A percentile compares a stretch with the other conserved stretches of the same genome.
Evolutionary conservation across 177 flowering plant species (phyloP).

Genomic region (Vitis hybrid): DNA sequence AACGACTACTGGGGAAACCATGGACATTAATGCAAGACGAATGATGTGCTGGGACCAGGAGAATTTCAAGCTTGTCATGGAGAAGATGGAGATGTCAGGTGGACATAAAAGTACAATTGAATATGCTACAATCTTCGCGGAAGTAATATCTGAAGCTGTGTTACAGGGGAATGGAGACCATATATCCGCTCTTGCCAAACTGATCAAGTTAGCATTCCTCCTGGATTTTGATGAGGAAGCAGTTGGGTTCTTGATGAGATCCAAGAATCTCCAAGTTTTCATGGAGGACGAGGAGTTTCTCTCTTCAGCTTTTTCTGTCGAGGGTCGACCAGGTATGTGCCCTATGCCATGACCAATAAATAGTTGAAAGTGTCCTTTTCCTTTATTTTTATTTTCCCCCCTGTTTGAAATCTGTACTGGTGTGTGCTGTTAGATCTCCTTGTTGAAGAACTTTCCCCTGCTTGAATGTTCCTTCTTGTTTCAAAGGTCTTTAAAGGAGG

Average conservation of each 20-base stretch:
- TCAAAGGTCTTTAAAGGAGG: too few species aligned
- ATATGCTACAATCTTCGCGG: conserved; percentile 48
- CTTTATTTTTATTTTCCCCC: too few species aligned
- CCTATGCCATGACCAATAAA: not conserved
- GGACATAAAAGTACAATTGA: conserved; percentile 34
- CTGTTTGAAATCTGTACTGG: too few species aligned
- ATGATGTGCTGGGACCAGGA: conserved; percentile 62
- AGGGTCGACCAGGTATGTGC: not conserved
- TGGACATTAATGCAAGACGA: conserved; percentile 27
- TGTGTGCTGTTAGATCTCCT: too few species aligned
- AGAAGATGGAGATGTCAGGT: conserved; percentile 33
- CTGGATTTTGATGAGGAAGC: conserved; percentile 60
- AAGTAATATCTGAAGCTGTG: conserved; percentile 57
- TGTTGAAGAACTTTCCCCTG: too few species aligned
- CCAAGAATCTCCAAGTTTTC: conserved; percentile 57
- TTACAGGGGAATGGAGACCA: conserved; percentile 52
- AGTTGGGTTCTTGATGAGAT: conserved; percentile 50
- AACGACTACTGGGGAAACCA: conserved; percentile 31
- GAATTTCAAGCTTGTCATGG: conserved; percentile 32
- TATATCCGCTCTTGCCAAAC: conserved; percentile 42
- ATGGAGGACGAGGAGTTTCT: conserved; percentile 63
- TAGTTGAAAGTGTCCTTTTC: too few species aligned
- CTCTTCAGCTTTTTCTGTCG: conserved; percentile 21
- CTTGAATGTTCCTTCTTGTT: too few species aligned
- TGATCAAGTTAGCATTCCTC: conserved; percentile 51